These are phyloP conservation scores for Neurospora sp. DNA, from an alignment of 495 filamentous ascomycete species.

Conservation along the genomic window DNA sequence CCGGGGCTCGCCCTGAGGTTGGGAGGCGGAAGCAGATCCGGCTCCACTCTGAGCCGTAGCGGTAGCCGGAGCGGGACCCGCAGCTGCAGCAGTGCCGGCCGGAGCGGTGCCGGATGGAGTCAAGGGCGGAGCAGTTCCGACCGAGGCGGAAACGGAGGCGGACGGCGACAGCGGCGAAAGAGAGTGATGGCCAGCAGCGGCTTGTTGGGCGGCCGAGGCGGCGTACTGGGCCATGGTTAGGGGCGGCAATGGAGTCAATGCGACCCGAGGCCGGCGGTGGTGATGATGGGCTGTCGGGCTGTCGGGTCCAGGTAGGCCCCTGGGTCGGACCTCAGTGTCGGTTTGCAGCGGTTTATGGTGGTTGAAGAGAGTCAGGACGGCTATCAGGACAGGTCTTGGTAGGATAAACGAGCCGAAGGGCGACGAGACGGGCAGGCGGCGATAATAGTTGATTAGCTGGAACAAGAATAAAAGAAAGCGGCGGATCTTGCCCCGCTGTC, in stretches of 20 bases:
- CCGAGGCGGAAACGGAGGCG: conserved; percentile 17
- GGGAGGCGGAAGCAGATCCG: conserved; percentile 4
- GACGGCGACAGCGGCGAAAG: conserved; percentile 14
- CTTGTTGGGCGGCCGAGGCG: conserved; percentile 13
- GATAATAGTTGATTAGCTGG: neutral
- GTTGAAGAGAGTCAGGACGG: conserved; percentile 17
- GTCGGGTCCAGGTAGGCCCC: neutral
- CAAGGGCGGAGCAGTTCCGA: conserved; percentile 10
- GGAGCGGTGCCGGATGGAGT: conserved; percentile 7
- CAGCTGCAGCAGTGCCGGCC: neutral
- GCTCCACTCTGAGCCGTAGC: neutral
- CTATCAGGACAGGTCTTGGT: conserved; percentile 9
- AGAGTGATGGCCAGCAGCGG: neutral
- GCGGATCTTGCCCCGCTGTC: neutral
- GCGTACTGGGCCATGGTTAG: conserved; percentile 23
- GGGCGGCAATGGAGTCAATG: neutral
- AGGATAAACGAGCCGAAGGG: neutral
- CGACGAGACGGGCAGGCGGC: neutral
- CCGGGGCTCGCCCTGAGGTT: neutral
- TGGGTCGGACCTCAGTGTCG: conserved; percentile 5
- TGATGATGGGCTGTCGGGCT: neutral
- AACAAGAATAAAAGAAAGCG: neutral
- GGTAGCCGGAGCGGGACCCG: conserved; percentile 1
- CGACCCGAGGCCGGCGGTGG: neutral
- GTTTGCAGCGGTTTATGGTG: conserved; percentile 25